Conservation (phyloP, 176 grass and related monocot species). For the Echinochloa phyllopogon region DNA sequence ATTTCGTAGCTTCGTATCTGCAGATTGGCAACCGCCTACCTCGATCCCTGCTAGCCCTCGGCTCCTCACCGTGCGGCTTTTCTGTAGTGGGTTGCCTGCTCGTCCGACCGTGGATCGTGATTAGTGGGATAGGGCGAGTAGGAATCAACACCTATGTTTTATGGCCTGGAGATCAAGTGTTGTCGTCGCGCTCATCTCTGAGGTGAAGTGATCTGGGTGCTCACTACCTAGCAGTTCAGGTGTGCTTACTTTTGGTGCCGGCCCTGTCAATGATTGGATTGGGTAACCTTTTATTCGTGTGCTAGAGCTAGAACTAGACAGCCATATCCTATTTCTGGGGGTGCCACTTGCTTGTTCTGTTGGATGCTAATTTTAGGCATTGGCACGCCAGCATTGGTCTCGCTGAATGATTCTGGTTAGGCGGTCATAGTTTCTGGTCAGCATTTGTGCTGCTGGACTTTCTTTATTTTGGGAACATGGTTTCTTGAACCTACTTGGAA, state of each 20-base stretch:
- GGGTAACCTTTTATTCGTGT: background rate
- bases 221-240: background rate
- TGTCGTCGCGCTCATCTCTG: background rate
- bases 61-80: too few relatives aligned
- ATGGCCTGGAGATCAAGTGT: background rate
- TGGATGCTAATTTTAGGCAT: slow-evolving; percentile 23
- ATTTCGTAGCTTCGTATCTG: background rate
- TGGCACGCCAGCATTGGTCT: background rate
- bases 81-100: too few relatives aligned
- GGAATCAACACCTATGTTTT: background rate
- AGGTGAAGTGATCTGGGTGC: background rate
- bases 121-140: background rate
- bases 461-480: background rate
- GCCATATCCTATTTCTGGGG: background rate
- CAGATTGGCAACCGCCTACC: background rate
- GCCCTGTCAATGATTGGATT: too few relatives aligned
- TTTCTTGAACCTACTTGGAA: background rate
- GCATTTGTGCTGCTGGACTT: background rate
- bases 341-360: background rate
- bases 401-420: background rate
- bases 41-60: background rate
- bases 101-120: background rate
- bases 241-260: background rate
- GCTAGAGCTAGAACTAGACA: background rate
- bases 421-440: background rate